Percentiles rank a stretch among this genome's conserved stretches.
These are phyloP conservation scores for Quercus gilva DNA, from an alignment of 306 rosid genomes.

Conservation along the genomic window DNA sequence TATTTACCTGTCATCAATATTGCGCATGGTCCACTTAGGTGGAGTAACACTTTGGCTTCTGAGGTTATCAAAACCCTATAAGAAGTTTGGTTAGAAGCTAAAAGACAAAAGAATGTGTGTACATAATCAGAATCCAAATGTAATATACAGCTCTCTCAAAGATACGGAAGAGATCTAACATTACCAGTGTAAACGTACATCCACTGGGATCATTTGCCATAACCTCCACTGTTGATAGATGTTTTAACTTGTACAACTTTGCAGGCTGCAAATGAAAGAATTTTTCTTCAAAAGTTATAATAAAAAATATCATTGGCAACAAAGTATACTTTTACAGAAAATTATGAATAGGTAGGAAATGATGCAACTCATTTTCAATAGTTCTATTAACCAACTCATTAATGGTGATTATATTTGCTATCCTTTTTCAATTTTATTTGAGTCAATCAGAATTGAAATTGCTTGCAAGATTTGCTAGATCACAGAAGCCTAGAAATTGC, in stretches of 20 bases:
- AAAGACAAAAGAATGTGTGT: neutral
- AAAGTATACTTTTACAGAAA: conserved; percentile 3
- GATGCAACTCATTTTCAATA: neutral
- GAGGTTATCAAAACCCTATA: conserved; percentile 91
- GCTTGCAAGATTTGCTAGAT: neutral
- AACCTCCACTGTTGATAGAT: conserved; percentile 92
- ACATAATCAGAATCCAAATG: conserved; percentile 6
- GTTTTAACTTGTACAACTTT: conserved; percentile 91
- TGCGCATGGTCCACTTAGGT: conserved; percentile 97
- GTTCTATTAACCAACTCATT: neutral
- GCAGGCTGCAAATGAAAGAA: conserved; percentile 66
- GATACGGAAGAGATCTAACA: conserved; percentile 22
- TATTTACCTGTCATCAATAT: conserved; percentile 82
- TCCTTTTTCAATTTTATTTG: neutral
- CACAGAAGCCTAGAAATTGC: neutral
- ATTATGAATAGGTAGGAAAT: neutral
- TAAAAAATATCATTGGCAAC: conserved; percentile 1
- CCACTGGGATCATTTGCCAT: conserved; percentile 82
- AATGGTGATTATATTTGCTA: conserved; percentile 16
- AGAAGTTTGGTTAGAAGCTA: conserved; percentile 22
- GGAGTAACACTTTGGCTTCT: conserved; percentile 90
- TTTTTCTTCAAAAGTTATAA: neutral
- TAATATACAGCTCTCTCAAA: conserved; percentile 7
- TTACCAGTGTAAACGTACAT: conserved; percentile 89
- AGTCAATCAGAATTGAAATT: conserved; percentile 10